Evolutionary conservation across 2,329 filamentous ascomycete genomes (phyloP).

Genomic region (Colletotrichum theobromicola): DNA sequence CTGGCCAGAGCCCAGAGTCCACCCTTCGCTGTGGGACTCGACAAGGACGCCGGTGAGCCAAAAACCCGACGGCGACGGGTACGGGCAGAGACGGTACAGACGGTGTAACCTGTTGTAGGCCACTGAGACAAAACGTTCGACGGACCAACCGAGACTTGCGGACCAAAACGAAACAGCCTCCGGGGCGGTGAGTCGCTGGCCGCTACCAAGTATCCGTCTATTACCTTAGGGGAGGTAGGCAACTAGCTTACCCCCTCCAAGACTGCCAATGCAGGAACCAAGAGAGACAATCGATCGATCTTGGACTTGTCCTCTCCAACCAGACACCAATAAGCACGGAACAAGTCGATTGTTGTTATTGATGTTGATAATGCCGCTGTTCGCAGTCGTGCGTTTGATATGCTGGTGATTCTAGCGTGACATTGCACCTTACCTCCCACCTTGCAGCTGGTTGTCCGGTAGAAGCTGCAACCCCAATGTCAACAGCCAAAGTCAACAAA

Average conservation of each 20-base stretch:
- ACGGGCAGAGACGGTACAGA: not conserved
- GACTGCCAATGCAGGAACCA: not conserved
- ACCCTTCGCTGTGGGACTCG: not conserved
- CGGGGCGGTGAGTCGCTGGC: not conserved
- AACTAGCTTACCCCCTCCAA: not conserved
- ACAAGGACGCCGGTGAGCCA: not conserved
- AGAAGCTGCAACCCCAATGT: not conserved
- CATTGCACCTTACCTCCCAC: not conserved
- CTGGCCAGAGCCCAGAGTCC: not conserved
- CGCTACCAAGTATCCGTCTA: not conserved
- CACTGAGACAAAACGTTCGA: constrained; percentile 2
- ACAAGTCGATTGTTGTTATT: not conserved
- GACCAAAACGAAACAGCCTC: constrained; percentile 1
- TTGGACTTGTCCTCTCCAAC: not conserved
- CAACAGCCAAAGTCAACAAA: constrained; percentile 20
- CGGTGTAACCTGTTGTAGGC: not conserved
- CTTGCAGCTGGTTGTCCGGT: constrained; percentile 16
- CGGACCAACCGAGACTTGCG: constrained; percentile 1
- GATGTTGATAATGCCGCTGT: not conserved
- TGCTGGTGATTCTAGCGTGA: not conserved
- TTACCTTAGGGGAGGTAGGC: too few relatives aligned
- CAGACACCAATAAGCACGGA: not conserved
- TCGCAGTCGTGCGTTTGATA: not conserved
- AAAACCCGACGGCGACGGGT: not conserved
- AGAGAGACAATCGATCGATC: constrained; percentile 7